Conservation (phyloP, 768 basidiomycete species). For the Wakefieldia striispora region DNA sequence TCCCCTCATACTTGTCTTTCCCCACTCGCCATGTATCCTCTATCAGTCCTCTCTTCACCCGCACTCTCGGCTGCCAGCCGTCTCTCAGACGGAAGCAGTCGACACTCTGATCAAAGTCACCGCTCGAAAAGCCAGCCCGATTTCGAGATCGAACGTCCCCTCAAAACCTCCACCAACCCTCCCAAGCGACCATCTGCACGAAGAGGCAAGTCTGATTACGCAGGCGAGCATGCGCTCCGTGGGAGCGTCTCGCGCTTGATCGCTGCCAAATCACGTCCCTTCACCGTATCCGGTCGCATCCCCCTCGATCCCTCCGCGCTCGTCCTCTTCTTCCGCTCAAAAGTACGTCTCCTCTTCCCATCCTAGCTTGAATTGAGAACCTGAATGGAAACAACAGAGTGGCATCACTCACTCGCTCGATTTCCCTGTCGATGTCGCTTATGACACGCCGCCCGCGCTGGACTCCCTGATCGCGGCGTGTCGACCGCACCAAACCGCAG, state of each 20-base stretch:
- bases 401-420: slow-evolving; percentile 79
- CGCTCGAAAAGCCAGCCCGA: slow-evolving; percentile 46
- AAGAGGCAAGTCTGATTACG: slow-evolving; percentile 41
- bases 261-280: slow-evolving; percentile 57
- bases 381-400: slow-evolving; percentile 41
- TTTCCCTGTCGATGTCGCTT: slow-evolving; percentile 77
- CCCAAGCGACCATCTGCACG: slow-evolving; percentile 33
- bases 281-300: slow-evolving; percentile 65
- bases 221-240: slow-evolving; percentile 53
- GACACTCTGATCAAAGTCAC: slow-evolving; percentile 32
- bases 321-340: slow-evolving; percentile 75
- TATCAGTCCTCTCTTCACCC: slow-evolving; percentile 32
- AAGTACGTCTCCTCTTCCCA: slow-evolving; percentile 42
- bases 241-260: slow-evolving; percentile 56
- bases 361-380: not conserved
- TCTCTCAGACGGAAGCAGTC: slow-evolving; percentile 38
- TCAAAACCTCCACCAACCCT: slow-evolving; percentile 32
- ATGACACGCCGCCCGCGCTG: slow-evolving; percentile 71
- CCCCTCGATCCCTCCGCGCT: slow-evolving; percentile 66
- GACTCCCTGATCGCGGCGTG: slow-evolving; percentile 77
- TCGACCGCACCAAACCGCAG: slow-evolving; percentile 58
- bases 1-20: slow-evolving; percentile 12
- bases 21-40: slow-evolving; percentile 24
- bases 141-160: slow-evolving; percentile 65
- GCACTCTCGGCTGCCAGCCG: slow-evolving; percentile 35